Percentiles rank a stretch among this genome's conserved stretches.
Conservation (phyloP, 768 basidiomycete genomes). For the Termitomyces sp. region DNA sequence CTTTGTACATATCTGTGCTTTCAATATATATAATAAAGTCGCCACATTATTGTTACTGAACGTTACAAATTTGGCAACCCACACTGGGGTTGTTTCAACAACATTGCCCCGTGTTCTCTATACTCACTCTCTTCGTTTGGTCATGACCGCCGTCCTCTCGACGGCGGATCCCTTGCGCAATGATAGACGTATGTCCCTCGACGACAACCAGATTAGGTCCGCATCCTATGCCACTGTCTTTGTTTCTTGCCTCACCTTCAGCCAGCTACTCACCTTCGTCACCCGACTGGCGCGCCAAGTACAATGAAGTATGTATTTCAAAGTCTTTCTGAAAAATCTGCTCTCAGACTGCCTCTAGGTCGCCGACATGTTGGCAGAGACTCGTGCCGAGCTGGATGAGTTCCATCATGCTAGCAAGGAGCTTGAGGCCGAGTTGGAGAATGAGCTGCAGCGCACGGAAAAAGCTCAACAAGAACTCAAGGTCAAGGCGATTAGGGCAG, state of each 20-base stretch:
- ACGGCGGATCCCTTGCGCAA: slow-evolving; percentile 55
- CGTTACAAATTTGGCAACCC: slow-evolving; percentile 15
- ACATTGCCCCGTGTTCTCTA: slow-evolving; percentile 5
- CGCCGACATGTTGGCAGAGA: slow-evolving; percentile 80
- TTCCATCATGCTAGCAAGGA: slow-evolving; percentile 87
- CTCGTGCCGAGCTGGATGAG: slow-evolving; percentile 81
- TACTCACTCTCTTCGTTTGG: slow-evolving; percentile 1
- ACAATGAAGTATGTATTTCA: slow-evolving; percentile 50
- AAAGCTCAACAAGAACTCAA: slow-evolving; percentile 78
- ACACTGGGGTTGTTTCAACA: slow-evolving; percentile 2
- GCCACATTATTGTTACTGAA: too few species aligned
- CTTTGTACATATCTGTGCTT: background rate
- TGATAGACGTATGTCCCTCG: slow-evolving; percentile 59
- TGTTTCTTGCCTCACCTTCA: slow-evolving; percentile 15
- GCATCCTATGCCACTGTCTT: slow-evolving; percentile 13
- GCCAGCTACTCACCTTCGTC: slow-evolving; percentile 50
- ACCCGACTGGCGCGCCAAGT: slow-evolving; percentile 76
- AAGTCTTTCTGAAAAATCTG: background rate
- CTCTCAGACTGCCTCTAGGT: slow-evolving; percentile 34
- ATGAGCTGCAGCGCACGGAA: slow-evolving; percentile 85
- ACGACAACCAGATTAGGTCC: slow-evolving; percentile 65
- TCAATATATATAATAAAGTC: too few species aligned
- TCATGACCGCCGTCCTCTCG: slow-evolving; percentile 66
- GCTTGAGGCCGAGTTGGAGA: slow-evolving; percentile 90
- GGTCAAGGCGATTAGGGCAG: slow-evolving; percentile 66